phyloP scores from a whole-genome alignment of 257 asterid species.

The Thymus mandschuricus region DNA sequence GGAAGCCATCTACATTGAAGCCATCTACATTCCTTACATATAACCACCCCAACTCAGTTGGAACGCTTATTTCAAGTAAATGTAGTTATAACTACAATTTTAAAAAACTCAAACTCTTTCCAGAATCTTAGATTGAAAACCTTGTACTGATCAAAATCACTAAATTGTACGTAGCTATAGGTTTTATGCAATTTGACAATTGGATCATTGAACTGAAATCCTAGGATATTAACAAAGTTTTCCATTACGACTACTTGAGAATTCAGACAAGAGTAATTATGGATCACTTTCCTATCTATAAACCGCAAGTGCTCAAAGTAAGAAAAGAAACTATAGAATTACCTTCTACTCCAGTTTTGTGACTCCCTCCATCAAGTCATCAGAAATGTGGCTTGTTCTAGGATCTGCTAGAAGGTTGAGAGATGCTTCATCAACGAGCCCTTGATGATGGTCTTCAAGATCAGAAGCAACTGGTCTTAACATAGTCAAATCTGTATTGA shows the following conservation, averaged over 20 bases:
- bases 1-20: neutral
- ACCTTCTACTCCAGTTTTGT: conserved; percentile 40
- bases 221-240: neutral
- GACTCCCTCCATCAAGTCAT: conserved; percentile 19
- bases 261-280: neutral
- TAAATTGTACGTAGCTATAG: neutral
- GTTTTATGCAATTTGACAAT: conserved; percentile 7
- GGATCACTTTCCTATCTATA: neutral
- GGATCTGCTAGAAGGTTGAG: conserved; percentile 40
- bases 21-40: neutral
- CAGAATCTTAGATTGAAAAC: neutral
- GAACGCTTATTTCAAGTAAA: neutral
- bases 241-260: neutral
- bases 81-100: neutral
- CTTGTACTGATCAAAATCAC: neutral
- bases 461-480: conserved; percentile 28
- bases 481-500: conserved; percentile 32
- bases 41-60: neutral
- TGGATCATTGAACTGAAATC: neutral
- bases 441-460: conserved; percentile 36
- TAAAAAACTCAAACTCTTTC: neutral
- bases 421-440: conserved; percentile 38
- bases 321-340: neutral
- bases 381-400: conserved; percentile 15
- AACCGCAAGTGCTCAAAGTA: neutral